Conservation (phyloP, 129 eudicot species). For the Centella asiatica region DNA sequence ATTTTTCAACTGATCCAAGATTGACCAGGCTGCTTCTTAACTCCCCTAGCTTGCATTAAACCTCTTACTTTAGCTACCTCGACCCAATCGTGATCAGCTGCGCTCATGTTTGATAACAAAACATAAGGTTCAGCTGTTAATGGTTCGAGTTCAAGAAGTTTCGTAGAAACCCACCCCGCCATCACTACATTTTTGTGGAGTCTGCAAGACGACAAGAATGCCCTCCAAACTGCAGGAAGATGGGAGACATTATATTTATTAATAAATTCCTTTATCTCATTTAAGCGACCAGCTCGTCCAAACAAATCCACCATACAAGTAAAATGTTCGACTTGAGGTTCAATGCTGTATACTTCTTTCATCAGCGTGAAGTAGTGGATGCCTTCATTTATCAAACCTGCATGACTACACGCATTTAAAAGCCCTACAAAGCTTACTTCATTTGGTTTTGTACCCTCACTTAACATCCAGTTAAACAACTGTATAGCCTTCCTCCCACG, state of each 20-base stretch:
- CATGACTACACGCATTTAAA: conserved; percentile 62
- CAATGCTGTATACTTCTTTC: conserved; percentile 50
- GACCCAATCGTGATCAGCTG: conserved; percentile 52
- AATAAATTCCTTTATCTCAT: conserved; percentile 51
- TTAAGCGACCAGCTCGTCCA: conserved; percentile 62
- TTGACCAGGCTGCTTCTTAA: conserved; percentile 60
- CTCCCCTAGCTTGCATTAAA: conserved; percentile 55
- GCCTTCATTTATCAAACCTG: conserved; percentile 69
- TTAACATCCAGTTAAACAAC: conserved; percentile 49
- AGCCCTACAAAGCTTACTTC: conserved; percentile 60
- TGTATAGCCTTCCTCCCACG: conserved; percentile 48
- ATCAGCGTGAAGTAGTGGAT: conserved; percentile 46
- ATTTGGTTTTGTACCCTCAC: conserved; percentile 51
- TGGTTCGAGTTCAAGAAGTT: conserved; percentile 55
- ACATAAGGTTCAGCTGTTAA: conserved; percentile 36
- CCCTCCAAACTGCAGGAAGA: conserved; percentile 57
- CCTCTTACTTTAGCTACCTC: conserved; percentile 52
- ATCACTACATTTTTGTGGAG: conserved; percentile 55
- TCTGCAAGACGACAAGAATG: conserved; percentile 55
- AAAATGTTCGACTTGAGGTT: conserved; percentile 52
- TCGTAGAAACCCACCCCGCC: conserved; percentile 50
- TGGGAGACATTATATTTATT: conserved; percentile 40
- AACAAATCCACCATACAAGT: conserved; percentile 81
- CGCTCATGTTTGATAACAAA: conserved; percentile 50
- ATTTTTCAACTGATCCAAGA: conserved; percentile 46